Percentiles rank a stretch among this genome's conserved stretches.
Conservation (phyloP, 2,329 filamentous ascomycete species). For the Elsinoe fawcettii region DNA sequence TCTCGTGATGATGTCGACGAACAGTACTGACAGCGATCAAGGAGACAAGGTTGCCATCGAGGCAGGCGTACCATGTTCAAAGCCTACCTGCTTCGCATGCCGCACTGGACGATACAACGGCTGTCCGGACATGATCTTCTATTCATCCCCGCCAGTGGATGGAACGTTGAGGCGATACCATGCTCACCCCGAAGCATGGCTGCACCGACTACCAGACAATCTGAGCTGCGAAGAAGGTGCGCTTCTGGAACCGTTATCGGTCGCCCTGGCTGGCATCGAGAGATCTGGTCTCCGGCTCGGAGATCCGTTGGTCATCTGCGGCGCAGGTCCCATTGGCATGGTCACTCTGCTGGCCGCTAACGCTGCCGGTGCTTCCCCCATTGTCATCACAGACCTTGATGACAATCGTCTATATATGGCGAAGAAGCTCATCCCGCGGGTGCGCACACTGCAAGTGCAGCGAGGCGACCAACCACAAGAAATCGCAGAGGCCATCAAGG, state of each 20-base stretch:
- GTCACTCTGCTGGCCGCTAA: conserved; percentile 50
- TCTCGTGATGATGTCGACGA: neutral
- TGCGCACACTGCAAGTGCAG: conserved; percentile 24
- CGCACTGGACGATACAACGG: conserved; percentile 81
- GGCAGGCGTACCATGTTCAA: conserved; percentile 57
- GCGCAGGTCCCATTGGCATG: conserved; percentile 58
- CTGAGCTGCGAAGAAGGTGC: conserved; percentile 38
- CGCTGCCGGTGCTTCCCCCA: conserved; percentile 61
- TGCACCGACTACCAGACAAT: conserved; percentile 50
- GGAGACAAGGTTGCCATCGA: conserved; percentile 61
- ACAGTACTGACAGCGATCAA: conserved; percentile 15
- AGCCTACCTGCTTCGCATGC: conserved; percentile 51
- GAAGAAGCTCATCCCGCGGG: conserved; percentile 47
- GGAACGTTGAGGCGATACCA: conserved; percentile 86
- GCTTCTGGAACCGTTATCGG: conserved; percentile 43
- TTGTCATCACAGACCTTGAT: conserved; percentile 82
- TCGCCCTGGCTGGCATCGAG: conserved; percentile 40
- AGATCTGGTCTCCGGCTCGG: conserved; percentile 28
- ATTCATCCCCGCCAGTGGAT: conserved; percentile 79
- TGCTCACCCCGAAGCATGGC: conserved; percentile 72
- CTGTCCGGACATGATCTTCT: conserved; percentile 78
- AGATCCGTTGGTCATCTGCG: conserved; percentile 46
- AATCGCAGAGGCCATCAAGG: conserved; percentile 22
- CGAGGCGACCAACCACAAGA: conserved; percentile 21
- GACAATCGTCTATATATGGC: conserved; percentile 72